phyloP scores from a whole-genome alignment of 1,284 basidiomycete species.

The Fomes fomentarius region DNA sequence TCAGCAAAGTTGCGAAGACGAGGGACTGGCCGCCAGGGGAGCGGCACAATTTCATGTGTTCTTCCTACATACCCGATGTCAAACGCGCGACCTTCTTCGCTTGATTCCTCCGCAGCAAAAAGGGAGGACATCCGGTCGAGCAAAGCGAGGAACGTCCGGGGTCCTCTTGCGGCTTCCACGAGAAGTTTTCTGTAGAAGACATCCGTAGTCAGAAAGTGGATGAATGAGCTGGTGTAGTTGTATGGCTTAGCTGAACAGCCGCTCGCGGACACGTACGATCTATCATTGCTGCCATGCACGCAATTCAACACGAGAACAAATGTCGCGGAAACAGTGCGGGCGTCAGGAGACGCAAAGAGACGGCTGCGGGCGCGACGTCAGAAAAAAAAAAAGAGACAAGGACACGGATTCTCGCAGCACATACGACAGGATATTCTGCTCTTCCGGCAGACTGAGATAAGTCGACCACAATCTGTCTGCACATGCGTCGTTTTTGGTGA shows the following conservation, averaged over 20 bases:
- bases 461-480: slow-evolving; percentile 60
- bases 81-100: slow-evolving; percentile 67
- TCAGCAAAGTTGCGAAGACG: neutral
- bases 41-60: neutral
- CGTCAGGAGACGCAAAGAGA: slow-evolving; percentile 69
- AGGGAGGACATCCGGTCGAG: slow-evolving; percentile 70
- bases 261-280: slow-evolving; percentile 63
- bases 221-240: slow-evolving; percentile 12
- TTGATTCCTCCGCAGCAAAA: slow-evolving; percentile 65
- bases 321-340: slow-evolving; percentile 60
- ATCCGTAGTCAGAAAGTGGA: slow-evolving; percentile 3
- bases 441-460: slow-evolving; percentile 70
- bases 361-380: slow-evolving; percentile 54
- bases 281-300: slow-evolving; percentile 51
- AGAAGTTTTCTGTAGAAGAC: slow-evolving; percentile 47
- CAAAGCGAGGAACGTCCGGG: slow-evolving; percentile 61
- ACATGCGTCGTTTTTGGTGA: slow-evolving; percentile 67
- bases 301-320: slow-evolving; percentile 79
- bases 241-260: too few relatives aligned
- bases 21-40: neutral
- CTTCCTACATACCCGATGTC: slow-evolving; percentile 70
- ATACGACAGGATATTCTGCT: slow-evolving; percentile 76
- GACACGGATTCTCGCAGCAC: slow-evolving; percentile 1
- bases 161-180: slow-evolving; percentile 53
- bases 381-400: neutral